Conservation (phyloP, 108 stramenopile species). For the Conticribra guillardii region DNA sequence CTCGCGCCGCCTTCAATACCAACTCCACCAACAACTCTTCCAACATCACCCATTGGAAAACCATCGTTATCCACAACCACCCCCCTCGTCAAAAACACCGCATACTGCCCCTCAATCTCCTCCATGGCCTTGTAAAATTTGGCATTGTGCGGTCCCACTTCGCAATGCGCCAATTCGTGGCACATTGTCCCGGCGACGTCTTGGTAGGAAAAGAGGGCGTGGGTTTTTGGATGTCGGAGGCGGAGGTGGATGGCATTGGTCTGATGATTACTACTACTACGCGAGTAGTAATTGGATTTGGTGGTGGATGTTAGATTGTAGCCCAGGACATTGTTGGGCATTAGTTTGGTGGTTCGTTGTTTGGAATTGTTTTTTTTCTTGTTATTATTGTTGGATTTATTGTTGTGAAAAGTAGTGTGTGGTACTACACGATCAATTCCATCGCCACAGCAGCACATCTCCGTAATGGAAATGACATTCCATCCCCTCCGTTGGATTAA, state of each 20-base stretch:
- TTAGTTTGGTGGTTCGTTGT: slow-evolving; percentile 23
- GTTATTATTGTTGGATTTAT: neutral
- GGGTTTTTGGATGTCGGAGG: slow-evolving; percentile 60
- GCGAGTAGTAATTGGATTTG: neutral
- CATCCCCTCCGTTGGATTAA: slow-evolving; percentile 67
- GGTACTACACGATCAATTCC: slow-evolving; percentile 68
- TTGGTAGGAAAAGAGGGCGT: slow-evolving; percentile 59
- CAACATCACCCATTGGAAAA: slow-evolving; percentile 42
- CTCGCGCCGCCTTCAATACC: neutral
- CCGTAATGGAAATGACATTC: slow-evolving; percentile 66
- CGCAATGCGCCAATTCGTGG: slow-evolving; percentile 83
- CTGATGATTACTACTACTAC: neutral
- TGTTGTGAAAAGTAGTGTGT: neutral
- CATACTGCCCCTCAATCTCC: slow-evolving; percentile 79
- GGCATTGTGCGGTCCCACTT: slow-evolving; percentile 58
- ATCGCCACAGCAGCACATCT: slow-evolving; percentile 88
- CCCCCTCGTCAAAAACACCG: slow-evolving; percentile 43
- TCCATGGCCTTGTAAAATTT: slow-evolving; percentile 84
- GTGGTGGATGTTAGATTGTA: slow-evolving; percentile 66
- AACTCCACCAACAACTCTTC: slow-evolving; percentile 8
- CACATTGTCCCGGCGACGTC: slow-evolving; percentile 83
- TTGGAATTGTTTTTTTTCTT: neutral
- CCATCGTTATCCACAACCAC: slow-evolving; percentile 44
- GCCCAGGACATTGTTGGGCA: slow-evolving; percentile 74
- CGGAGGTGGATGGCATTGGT: slow-evolving; percentile 75